These are phyloP conservation scores for Tubosaeta sp. DNA, from an alignment of 768 basidiomycete genomes.

Conservation along the genomic window DNA sequence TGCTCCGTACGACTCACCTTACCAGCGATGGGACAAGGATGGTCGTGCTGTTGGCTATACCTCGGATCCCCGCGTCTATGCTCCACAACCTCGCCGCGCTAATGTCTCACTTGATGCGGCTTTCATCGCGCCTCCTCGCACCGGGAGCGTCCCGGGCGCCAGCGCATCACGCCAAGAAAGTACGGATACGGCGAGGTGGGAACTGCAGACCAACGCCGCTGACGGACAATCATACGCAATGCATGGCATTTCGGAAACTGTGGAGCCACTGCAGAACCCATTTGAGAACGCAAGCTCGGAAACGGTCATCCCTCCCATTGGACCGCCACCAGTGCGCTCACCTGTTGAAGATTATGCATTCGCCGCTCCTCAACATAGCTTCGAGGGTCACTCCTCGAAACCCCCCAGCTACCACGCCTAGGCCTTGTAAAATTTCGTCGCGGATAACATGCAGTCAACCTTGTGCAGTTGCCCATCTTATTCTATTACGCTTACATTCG, in stretches of 20 bases:
- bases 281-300: constrained; percentile 22
- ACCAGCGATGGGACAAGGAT: constrained; percentile 50
- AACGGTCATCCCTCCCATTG: constrained; percentile 13
- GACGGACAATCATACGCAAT: constrained; percentile 24
- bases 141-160: constrained; percentile 11
- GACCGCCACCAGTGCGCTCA: constrained; percentile 6
- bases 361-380: constrained; percentile 22
- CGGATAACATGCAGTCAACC: not conserved
- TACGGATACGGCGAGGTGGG: constrained; percentile 30
- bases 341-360: constrained; percentile 23
- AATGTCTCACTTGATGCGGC: constrained; percentile 13
- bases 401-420: constrained; percentile 21
- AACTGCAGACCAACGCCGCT: constrained; percentile 22
- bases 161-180: constrained; percentile 23
- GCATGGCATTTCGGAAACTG: constrained; percentile 15
- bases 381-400: constrained; percentile 7
- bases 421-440: not conserved
- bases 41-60: constrained; percentile 49
- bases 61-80: constrained; percentile 42
- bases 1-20: constrained; percentile 27
- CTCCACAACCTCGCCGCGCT: constrained; percentile 45
- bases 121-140: constrained; percentile 8
- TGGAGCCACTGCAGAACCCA: constrained; percentile 20
- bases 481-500: constrained; percentile 4
- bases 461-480: not conserved